Evolutionary conservation across 805 yeast genomes (phyloP), one percentile per base, ranked within the genome.

Genomic region (Komagataella ulmi): DNA sequence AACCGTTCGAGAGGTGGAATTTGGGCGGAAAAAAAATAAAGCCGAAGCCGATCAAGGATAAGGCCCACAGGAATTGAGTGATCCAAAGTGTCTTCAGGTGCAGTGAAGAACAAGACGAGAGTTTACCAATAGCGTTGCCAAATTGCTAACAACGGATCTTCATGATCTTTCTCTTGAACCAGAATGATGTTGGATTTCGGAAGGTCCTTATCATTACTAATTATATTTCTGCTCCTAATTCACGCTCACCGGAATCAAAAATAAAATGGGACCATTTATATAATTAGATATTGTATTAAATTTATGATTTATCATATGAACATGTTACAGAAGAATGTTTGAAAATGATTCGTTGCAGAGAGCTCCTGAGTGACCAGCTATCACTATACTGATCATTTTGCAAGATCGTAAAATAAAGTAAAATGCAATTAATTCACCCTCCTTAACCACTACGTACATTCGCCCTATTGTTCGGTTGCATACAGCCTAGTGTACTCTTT

Each of bases 401-500:
- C n/a, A 30, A 30, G 40, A 30, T 10, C 14, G 14, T 30, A 30
- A 30, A 10, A 1, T 30, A 10, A 30, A 10, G 5, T 30, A 10
- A 10, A 30, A 30, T 30, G 40, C 14, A 10, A 30, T 10, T 30
- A 30, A 30, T 30, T 14, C 14, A 30, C 40, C 40, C 40, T 10
- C 40, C 6, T 30, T 30, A 30, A 30, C 40, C 40, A 30, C 12
- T 30, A 30, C 40, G 14, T 10, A 30, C 47, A n/a, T 30, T n/a
- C 8, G 40, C 40, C 40, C 40, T 30, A 30, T 14, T 30, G 40
- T 30, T 10, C 40, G 0, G 55, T 60, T 30, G 90, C 90, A 60
- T 73, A 85, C 65, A 70, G 70, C 55, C 65, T 67, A 0, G 91
- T 85, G 91, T 90, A 85, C 56, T 81, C 83, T 56, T 66, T 69